phyloP scores from a whole-genome alignment of 2,329 filamentous ascomycete species.

The Sordariomycetes sp. region DNA sequence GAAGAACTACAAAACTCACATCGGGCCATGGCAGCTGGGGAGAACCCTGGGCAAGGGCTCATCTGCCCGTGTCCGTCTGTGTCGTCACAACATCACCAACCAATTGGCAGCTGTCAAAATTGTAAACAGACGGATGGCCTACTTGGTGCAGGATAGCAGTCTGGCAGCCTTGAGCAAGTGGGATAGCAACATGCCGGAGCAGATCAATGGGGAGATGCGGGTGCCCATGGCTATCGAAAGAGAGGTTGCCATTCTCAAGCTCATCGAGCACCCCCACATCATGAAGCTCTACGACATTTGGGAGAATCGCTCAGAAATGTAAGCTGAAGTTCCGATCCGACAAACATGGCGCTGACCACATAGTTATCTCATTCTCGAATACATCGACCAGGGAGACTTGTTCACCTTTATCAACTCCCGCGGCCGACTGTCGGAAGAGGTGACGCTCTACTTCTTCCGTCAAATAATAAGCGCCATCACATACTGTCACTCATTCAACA shows the following conservation, averaged over 20 bases:
- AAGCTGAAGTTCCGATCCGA: constrained; percentile 23
- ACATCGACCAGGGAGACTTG: constrained; percentile 69
- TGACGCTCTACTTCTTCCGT: constrained; percentile 77
- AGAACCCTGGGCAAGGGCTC: constrained; percentile 84
- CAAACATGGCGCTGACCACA: constrained; percentile 7
- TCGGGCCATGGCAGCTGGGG: constrained; percentile 91
- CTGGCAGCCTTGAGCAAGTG: constrained; percentile 73
- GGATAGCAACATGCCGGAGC: constrained; percentile 47
- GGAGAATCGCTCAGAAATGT: constrained; percentile 96
- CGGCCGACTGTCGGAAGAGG: constrained; percentile 67
- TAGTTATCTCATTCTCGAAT: constrained; percentile 92
- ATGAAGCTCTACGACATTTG: constrained; percentile 94
- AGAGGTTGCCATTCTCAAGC: constrained; percentile 94
- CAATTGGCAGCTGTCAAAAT: constrained; percentile 92
- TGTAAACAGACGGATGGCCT: constrained; percentile 73
- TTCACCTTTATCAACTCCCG: constrained; percentile 76
- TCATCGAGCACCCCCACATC: constrained; percentile 91
- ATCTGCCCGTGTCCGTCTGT: constrained; percentile 78
- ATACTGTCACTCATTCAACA: constrained; percentile 90
- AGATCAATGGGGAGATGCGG: constrained; percentile 51
- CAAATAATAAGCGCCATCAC: constrained; percentile 89
- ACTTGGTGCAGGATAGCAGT: constrained; percentile 76
- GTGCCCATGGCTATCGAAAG: constrained; percentile 87
- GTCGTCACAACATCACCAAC: constrained; percentile 68
- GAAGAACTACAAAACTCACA: constrained; percentile 56